Base-by-base conservation (phyloP, 2,329 filamentous ascomycete species). In the Metarhizium guizhouense region DNA sequence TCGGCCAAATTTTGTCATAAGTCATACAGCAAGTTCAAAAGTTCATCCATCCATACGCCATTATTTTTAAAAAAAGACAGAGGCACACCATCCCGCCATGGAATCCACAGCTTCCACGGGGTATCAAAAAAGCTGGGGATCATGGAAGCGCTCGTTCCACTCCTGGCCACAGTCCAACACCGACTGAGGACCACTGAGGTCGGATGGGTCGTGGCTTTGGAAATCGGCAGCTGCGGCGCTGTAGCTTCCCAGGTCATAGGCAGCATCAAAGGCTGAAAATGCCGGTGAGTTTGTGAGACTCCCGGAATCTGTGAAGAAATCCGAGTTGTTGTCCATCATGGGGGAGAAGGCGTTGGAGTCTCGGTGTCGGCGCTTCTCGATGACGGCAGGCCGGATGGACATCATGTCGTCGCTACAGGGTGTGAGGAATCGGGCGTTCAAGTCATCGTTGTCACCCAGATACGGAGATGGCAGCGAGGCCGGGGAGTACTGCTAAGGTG, bases 341-440 rank as follows among this genome's bases (percentile, higher is more conserved):
- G 57, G 45, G 16, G 57, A 18, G 20, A 59, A 59, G 30, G 55
- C 52, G 18, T 52, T 51, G 3, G 53, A 47, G 10, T 54, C 53
- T 34, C 57, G 50, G 52, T 36, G 47, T 32, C 54, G 50, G 25
- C 61, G 53, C 16, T 64, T 64, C 56, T 69, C 67, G 25, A 70
- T 57, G 6, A 62, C 63, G 16, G 62, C 62, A 29, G 68, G 64
- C 34, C 66, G 63, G 20, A 68, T 59, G 8, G 61, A 60, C n/a
- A 65, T 57, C 67, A 70, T 68, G 60, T 81, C 79, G 55, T 83
- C 80, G 66, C 78, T 81, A 66, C 74, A 77, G 1, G 80, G 80
- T 0, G 80, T 82, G 57, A 81, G 73, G 32, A 81, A 73, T 13
- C 76, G 69, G 56, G 68, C 61, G 16, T 67, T 67, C 42, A 72